Evolutionary conservation across 768 basidiomycete species (phyloP).

Genomic region (Rhizopogon sp.): DNA sequence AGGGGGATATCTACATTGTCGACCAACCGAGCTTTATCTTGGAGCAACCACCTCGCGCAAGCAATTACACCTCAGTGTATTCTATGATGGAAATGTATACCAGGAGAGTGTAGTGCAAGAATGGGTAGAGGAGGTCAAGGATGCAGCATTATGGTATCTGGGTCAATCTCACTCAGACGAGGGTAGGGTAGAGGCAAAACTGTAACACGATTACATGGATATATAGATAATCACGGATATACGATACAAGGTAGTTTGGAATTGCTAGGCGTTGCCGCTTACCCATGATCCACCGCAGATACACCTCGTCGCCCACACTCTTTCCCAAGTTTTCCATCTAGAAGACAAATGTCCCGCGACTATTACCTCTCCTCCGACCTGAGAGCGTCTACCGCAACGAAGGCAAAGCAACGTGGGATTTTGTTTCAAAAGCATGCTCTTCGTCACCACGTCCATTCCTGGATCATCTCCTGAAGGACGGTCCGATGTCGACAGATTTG

Average conservation of each 20-base stretch:
- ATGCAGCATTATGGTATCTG: constrained; percentile 28
- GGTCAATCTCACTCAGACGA: constrained; percentile 10
- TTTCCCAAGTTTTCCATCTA: constrained; percentile 62
- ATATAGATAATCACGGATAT: not conserved
- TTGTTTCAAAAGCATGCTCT: constrained; percentile 42
- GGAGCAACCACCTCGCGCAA: constrained; percentile 32
- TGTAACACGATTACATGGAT: not conserved
- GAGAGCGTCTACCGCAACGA: constrained; percentile 58
- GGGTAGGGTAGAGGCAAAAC: constrained; percentile 6
- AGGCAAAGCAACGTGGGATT: constrained; percentile 43
- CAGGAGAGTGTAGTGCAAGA: constrained; percentile 35
- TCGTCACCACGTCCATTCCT: constrained; percentile 58
- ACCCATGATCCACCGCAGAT: constrained; percentile 71
- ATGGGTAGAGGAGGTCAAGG: constrained; percentile 43
- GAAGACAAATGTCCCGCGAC: constrained; percentile 30
- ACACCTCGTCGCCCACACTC: constrained; percentile 53
- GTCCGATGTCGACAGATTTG: constrained; percentile 35
- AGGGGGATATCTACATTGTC: constrained; percentile 29
- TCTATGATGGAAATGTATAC: constrained; percentile 44
- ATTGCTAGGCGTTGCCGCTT: constrained; percentile 10
- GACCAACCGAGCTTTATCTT: constrained; percentile 41
- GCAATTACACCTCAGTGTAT: constrained; percentile 28
- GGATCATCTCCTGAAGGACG: constrained; percentile 34
- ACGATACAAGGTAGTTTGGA: not conserved
- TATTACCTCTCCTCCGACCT: constrained; percentile 31